Conservation (phyloP, 257 asterid genomes). For the Solanum chilense region DNA sequence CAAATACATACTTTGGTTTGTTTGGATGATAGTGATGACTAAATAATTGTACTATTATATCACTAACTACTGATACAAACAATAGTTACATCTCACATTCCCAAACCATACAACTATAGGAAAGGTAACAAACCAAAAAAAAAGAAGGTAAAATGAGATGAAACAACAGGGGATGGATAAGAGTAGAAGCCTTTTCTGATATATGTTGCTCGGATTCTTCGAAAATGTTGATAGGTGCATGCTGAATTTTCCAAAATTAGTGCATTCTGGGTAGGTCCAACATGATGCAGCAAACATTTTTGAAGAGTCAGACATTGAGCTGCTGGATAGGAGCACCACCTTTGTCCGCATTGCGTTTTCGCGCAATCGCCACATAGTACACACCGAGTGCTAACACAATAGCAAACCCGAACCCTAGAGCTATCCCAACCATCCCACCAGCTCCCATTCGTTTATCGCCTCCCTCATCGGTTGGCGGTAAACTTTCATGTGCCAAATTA, state of each 20-base stretch:
- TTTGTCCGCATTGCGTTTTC: constrained; percentile 1
- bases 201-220: neutral
- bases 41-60: neutral
- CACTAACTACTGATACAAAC: neutral
- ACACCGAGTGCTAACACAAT: constrained; percentile 15
- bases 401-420: constrained; percentile 9
- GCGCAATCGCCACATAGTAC: constrained; percentile 8
- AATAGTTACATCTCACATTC: neutral
- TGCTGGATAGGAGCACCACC: constrained; percentile 5
- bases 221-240: neutral
- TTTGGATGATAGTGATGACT: neutral
- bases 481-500: constrained; percentile 17
- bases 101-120: neutral
- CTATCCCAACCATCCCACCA: constrained; percentile 17
- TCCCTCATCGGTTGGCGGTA: neutral
- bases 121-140: neutral
- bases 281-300: neutral
- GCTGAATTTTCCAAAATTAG: neutral
- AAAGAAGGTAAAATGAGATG: neutral
- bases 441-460: constrained; percentile 2
- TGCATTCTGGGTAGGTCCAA: neutral
- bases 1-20: neutral
- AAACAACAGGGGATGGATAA: neutral
- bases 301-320: constrained; percentile 9
- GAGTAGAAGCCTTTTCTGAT: neutral